Base-by-base conservation (phyloP, 345 rosid genomes). In the Cardamine resedifolia region DNA sequence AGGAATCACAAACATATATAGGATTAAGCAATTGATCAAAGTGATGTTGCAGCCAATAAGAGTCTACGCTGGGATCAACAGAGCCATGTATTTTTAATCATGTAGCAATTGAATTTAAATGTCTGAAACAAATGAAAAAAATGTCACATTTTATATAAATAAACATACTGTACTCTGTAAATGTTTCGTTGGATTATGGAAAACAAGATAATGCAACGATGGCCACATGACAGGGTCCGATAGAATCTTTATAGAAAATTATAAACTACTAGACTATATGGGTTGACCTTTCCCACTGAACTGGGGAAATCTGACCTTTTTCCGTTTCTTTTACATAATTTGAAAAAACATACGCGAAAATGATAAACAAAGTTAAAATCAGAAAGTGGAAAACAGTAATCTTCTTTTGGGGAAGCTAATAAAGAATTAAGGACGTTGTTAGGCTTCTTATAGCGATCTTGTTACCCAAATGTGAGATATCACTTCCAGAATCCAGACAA, bases 261-360 rank as follows among this genome's bases (percentile, higher is more conserved):
- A 69, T 55, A 31, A 33, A 23, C 48, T 51, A 24, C 19, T 41
- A 59, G 74, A 67, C 65, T 64, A 30, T 10, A 36, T 59, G 65
- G 70, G 75, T 76, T 76, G 75, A 76, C 79, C 45, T 69, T 68
- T 75, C 74, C 79, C 79, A 75, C 79, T 75, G 15, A 68, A 67
- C 74, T 61, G 74, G 79, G 23, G 44, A 75, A 68, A 53, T 53
- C 51, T 61, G 21, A 55, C 58, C 9, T 47, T 52, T 67, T 49
- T 36, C 8, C 31, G 15, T 36, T 21, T 60, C n/a, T 23, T 3
- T 7, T 45, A 19, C 44, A 21, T 43, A 26, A 58, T 68, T 59
- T 33, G 0, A 7, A 41, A 51, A 47, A n/a, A n/a, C n/a, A n/a
- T n/a, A 3, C 64, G 53, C 26, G 70, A 61, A 11, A 75, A 68